These are phyloP conservation scores for Microstegium vimineum DNA, from an alignment of 176 grass and related monocot genomes.

Conservation along the genomic window DNA sequence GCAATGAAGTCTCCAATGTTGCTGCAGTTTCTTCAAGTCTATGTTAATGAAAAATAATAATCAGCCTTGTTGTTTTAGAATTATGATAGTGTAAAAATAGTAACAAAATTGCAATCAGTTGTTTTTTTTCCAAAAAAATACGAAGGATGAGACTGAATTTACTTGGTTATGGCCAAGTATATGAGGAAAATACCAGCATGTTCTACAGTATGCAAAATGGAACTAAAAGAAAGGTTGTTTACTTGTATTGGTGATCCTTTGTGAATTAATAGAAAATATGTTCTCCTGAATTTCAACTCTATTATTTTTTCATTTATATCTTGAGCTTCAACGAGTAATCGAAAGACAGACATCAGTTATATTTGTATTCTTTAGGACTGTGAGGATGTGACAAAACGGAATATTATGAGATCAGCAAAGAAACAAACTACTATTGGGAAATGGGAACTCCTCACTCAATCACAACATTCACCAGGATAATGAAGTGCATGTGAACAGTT, in stretches of 20 bases:
- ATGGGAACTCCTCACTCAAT: not conserved
- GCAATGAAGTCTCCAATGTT: constrained; percentile 47
- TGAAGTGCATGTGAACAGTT: not conserved
- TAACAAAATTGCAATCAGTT: not conserved
- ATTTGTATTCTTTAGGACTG: constrained; percentile 9
- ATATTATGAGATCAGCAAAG: not conserved
- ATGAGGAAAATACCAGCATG: constrained; percentile 6
- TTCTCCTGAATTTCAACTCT: not conserved
- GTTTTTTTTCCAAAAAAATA: constrained; percentile 8
- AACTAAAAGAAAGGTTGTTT: not conserved
- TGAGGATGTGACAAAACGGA: not conserved
- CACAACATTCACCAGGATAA: not conserved
- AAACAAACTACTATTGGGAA: not conserved
- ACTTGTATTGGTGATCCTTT: not conserved
- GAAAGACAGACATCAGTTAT: constrained; percentile 12
- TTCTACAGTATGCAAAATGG: not conserved
- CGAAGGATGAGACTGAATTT: constrained; percentile 8
- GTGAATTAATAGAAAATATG: not conserved
- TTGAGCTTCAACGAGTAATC: constrained; percentile 17
- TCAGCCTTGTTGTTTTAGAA: constrained; percentile 15
- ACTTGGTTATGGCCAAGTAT: not conserved
- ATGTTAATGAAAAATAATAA: constrained; percentile 36
- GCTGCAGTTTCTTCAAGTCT: constrained; percentile 53
- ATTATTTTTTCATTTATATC: constrained; percentile 37
- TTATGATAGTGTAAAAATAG: not conserved